Conservation (phyloP, 1,284 basidiomycete genomes). For the Ustilago loliicola region DNA sequence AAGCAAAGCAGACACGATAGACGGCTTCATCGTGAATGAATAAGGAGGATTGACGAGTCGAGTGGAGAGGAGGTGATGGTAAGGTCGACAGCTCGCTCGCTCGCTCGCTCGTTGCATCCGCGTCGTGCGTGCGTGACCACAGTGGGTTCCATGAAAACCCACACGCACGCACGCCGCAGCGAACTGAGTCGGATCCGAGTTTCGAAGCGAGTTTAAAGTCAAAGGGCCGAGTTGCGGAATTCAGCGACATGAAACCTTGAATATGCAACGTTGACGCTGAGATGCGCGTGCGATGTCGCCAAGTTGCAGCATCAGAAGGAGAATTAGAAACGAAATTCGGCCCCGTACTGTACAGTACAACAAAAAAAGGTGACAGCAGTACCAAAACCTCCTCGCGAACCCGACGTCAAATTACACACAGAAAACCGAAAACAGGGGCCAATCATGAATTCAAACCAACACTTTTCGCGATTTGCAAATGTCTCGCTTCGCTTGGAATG, state of each 20-base stretch:
- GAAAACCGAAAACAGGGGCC: too few relatives aligned
- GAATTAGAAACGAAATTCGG: not conserved
- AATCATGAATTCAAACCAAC: too few relatives aligned
- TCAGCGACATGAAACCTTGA: too few relatives aligned
- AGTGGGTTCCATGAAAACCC: too few relatives aligned
- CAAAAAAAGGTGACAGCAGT: not conserved
- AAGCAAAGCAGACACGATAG: constrained; percentile 26
- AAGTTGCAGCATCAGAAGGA: not conserved
- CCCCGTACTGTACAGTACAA: too few relatives aligned
- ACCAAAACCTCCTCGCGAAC: too few relatives aligned
- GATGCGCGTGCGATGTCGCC: not conserved
- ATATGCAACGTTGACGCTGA: not conserved
- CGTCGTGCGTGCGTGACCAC: not conserved
- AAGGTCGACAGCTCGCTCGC: not conserved
- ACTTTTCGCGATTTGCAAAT: not conserved
- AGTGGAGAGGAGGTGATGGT: constrained; percentile 1
- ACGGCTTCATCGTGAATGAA: constrained; percentile 26
- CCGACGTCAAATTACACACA: not conserved
- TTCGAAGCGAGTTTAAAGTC: too few relatives aligned
- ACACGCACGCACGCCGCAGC: too few relatives aligned
- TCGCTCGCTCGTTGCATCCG: too few relatives aligned
- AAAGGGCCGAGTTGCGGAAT: too few relatives aligned
- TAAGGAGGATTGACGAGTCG: not conserved
- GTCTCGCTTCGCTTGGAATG: constrained; percentile 2
- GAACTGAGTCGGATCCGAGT: too few relatives aligned